A percentile compares a stretch with the other conserved stretches of the same genome.
Evolutionary conservation across 345 rosid species (phyloP).

Genomic region (Eucalyptus fibrosa): DNA sequence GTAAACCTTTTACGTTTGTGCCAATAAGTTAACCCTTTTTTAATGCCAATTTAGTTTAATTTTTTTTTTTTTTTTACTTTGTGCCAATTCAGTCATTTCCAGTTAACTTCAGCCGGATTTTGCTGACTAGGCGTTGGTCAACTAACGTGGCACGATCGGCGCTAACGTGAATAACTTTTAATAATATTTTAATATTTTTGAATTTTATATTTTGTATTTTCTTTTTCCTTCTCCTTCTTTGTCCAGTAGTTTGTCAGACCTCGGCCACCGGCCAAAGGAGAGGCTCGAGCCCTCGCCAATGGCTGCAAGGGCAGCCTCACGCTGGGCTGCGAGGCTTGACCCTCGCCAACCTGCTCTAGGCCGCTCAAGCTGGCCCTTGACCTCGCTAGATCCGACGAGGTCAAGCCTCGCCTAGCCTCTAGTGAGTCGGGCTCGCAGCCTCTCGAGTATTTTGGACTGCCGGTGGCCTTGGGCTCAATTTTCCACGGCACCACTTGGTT

Average conservation of each 20-base stretch:
- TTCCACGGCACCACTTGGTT: neutral
- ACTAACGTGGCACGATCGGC: rapidly evolving
- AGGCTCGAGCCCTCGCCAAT: too few species aligned
- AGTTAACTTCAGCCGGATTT: rapidly evolving
- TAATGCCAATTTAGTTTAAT: too few species aligned
- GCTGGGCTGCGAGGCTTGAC: rapidly evolving
- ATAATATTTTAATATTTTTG: too few species aligned
- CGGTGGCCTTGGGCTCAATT: neutral
- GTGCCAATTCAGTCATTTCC: rapidly evolving
- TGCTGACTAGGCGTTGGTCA: rapidly evolving
- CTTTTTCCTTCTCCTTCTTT: too few species aligned
- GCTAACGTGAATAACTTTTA: rapidly evolving
- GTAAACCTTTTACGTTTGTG: rapidly evolving
- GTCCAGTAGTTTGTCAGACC: rapidly evolving
- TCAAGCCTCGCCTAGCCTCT: too few species aligned
- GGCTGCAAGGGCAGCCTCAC: too few species aligned
- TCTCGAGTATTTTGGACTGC: neutral
- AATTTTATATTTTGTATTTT: too few species aligned
- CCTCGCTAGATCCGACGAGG: rapidly evolving
- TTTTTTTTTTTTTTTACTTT: too few species aligned
- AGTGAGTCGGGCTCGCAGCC: rapidly evolving
- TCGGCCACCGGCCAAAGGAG: rapidly evolving
- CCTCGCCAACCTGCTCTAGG: rapidly evolving
- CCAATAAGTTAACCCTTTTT: too few species aligned
- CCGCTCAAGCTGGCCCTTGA: too few species aligned